Percentiles rank a stretch among this genome's conserved stretches.
Conservation (phyloP, 2,329 filamentous ascomycete genomes). For the Diaporthe ampelina region DNA sequence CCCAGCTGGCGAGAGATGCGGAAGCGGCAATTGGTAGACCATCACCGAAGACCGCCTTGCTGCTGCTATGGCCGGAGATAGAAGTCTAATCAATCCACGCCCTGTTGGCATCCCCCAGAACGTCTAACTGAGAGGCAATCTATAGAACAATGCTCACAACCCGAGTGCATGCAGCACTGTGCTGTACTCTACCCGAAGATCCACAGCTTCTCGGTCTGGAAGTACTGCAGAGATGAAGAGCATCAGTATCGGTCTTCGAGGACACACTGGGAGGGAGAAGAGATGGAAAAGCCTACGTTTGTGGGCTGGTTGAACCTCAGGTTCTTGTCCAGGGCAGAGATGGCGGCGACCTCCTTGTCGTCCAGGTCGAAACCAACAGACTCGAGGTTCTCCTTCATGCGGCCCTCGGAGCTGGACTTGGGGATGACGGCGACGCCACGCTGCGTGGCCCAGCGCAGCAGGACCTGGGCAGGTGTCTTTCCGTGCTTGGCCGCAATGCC, state of each 20-base stretch:
- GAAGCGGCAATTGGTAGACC: not conserved
- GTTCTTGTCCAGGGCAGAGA: slow-evolving; percentile 73
- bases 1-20: slow-evolving; percentile 26
- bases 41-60: slow-evolving; percentile 39
- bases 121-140: slow-evolving; percentile 13
- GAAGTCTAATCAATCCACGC: slow-evolving; percentile 6
- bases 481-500: slow-evolving; percentile 76
- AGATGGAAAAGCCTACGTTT: slow-evolving; percentile 44
- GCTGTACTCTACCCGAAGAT: slow-evolving; percentile 64
- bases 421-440: slow-evolving; percentile 85
- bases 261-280: not conserved
- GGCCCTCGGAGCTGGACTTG: slow-evolving; percentile 72
- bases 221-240: slow-evolving; percentile 59
- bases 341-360: slow-evolving; percentile 75
- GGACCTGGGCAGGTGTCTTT: slow-evolving; percentile 83
- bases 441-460: slow-evolving; percentile 91
- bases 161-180: not conserved
- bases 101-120: not conserved
- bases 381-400: slow-evolving; percentile 76
- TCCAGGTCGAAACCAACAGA: slow-evolving; percentile 76
- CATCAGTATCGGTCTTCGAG: not conserved
- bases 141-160: not conserved
- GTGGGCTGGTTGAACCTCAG: slow-evolving; percentile 83
- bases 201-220: slow-evolving; percentile 68
- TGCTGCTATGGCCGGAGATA: slow-evolving; percentile 34